Conservation (phyloP, 208 protist species). For the Dictyostelium gargantuum region DNA sequence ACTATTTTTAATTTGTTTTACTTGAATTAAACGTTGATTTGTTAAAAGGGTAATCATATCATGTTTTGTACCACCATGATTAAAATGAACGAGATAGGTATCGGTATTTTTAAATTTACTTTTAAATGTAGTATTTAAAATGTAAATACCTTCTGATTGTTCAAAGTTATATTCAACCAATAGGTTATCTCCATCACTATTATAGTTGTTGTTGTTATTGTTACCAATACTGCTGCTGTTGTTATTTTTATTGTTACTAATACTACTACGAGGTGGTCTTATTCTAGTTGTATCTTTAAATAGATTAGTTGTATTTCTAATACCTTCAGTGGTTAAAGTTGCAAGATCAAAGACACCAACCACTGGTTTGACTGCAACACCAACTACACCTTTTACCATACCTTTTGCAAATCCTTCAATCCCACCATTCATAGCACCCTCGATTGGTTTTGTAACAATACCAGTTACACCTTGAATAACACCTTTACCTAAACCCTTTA, state of each 20-base stretch:
- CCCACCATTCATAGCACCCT: slow-evolving; percentile 70
- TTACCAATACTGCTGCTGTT: too few species aligned
- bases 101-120: slow-evolving; percentile 1
- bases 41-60: not conserved
- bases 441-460: slow-evolving; percentile 66
- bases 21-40: slow-evolving; percentile 7
- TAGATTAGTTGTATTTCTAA: slow-evolving; percentile 72
- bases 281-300: slow-evolving; percentile 50
- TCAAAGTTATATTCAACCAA: slow-evolving; percentile 19
- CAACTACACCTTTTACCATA: slow-evolving; percentile 78
- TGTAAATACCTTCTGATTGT: slow-evolving; percentile 9
- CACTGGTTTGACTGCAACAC: slow-evolving; percentile 79
- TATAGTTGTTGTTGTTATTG: too few species aligned
- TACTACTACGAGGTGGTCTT: slow-evolving; percentile 32
- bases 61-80: not conserved
- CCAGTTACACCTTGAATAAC: slow-evolving; percentile 72
- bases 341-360: slow-evolving; percentile 83
- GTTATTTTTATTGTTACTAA: too few species aligned
- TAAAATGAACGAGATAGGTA: slow-evolving; percentile 18
- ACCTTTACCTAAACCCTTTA: slow-evolving; percentile 67
- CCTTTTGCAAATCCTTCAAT: slow-evolving; percentile 80
- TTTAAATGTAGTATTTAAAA: slow-evolving; percentile 16
- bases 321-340: slow-evolving; percentile 74
- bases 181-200: too few species aligned
- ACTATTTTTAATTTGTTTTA: not conserved